Evolutionary conservation across 495 filamentous ascomycete genomes (phyloP).

Genomic region (Articulospora tetracladia): DNA sequence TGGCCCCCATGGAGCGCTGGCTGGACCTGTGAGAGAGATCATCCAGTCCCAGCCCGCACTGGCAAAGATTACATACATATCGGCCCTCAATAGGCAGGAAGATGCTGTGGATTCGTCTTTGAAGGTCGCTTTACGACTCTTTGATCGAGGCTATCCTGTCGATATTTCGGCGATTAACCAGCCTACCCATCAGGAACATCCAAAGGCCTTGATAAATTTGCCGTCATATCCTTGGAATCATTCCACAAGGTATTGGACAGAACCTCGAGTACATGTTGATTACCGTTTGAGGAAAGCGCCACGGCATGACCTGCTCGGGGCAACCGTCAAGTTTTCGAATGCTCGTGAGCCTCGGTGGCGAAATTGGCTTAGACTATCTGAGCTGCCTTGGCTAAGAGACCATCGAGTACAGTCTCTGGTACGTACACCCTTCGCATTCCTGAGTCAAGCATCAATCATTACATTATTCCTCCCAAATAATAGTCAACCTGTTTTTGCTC

Average conservation of each 20-base stretch:
- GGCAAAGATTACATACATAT: slow-evolving; percentile 32
- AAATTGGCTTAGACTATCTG: slow-evolving; percentile 29
- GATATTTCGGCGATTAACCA: slow-evolving; percentile 21
- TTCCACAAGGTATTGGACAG: slow-evolving; percentile 24
- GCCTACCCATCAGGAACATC: slow-evolving; percentile 23
- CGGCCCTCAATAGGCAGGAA: slow-evolving; percentile 37
- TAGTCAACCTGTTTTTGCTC: too few relatives aligned
- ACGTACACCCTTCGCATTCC: too few relatives aligned
- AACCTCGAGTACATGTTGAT: slow-evolving; percentile 26
- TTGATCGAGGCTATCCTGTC: slow-evolving; percentile 20
- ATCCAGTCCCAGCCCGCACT: not conserved
- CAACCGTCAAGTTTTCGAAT: slow-evolving; percentile 17
- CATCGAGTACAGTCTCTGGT: slow-evolving; percentile 5
- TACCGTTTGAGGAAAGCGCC: slow-evolving; percentile 26
- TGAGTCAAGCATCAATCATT: too few relatives aligned
- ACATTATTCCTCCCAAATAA: too few relatives aligned
- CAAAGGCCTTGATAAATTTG: slow-evolving; percentile 29
- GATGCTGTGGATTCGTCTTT: slow-evolving; percentile 41
- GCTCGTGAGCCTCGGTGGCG: slow-evolving; percentile 31
- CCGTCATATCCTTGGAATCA: slow-evolving; percentile 34
- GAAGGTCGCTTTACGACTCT: slow-evolving; percentile 34
- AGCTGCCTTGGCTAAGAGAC: slow-evolving; percentile 24
- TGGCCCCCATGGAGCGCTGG: slow-evolving; percentile 61
- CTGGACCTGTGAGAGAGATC: slow-evolving; percentile 54
- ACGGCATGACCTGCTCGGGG: slow-evolving; percentile 33